These are phyloP conservation scores for Euphorbia schlechtendalii DNA, from an alignment of 441 rosid species.

Conservation along the genomic window DNA sequence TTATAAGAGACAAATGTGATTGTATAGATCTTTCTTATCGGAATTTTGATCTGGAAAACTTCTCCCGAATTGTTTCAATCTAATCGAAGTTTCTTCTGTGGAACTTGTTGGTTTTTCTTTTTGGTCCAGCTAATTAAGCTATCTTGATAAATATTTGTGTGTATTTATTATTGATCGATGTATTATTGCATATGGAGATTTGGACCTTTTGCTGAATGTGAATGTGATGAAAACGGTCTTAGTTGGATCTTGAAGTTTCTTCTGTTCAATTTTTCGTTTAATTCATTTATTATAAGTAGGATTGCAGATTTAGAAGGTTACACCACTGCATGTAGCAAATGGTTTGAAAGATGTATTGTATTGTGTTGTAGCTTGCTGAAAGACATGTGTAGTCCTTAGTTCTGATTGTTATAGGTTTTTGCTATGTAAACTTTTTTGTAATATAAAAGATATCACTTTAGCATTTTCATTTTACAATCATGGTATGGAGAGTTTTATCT, in stretches of 20 bases:
- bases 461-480: conserved; percentile 5
- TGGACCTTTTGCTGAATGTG: neutral
- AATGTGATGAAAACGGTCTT: neutral
- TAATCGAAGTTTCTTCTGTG: neutral
- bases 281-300: neutral
- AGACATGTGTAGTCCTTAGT: neutral
- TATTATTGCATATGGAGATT: conserved; percentile 3
- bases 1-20: neutral
- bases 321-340: neutral
- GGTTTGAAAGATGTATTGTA: neutral
- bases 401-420: neutral
- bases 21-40: neutral
- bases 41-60: neutral
- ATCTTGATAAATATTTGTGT: neutral
- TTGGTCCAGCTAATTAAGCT: neutral
- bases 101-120: neutral
- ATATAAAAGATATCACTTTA: neutral
- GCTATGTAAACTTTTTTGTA: neutral
- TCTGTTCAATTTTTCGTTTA: neutral
- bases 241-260: neutral
- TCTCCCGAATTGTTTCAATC: neutral
- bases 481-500: conserved; percentile 6
- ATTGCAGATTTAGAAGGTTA: neutral
- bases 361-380: neutral
- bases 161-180: neutral